Evolutionary conservation across 768 basidiomycete genomes (phyloP), one percentile per base, ranked within the genome.

Genomic region (Neoboletus magnificus): DNA sequence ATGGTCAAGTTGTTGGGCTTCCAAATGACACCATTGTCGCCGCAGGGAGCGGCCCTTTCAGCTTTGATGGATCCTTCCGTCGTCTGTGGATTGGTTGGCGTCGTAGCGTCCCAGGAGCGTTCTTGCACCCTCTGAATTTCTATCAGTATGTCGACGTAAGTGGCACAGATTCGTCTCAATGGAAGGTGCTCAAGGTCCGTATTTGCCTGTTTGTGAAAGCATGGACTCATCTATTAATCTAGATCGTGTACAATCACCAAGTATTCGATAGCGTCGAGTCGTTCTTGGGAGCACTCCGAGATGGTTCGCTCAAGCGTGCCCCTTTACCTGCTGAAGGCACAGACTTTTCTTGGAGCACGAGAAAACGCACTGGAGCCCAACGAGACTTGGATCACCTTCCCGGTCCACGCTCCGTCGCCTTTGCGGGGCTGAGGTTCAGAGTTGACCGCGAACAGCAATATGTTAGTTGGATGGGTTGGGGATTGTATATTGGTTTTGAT

Each of bases 401-500:
- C 3, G 86, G 86, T 5, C 86, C 86, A 29, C 79, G 86, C 39
- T 76, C 77, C 0, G 82, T 87, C 0, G 78, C 79, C 2, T 86
- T 86, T 66, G 78, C 78, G 9, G 85, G 86, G 0, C 64, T 80
- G 56, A 75, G 85, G 4, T 86, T 80, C 64, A 72, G 82, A 39
- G 79, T 86, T 2, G 81, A 87, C 60, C 63, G 62, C 23, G 73
- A 75, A 36, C 69, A 72, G 42, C 76, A 82, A 58, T 85, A 80
- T 57, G 68, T 87, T n/a, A 81, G 76, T 43, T 87, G 85, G 85
- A 82, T 87, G 82, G 82, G 82, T 3, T 86, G 83, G 83, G 73
- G 76, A 0, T 52, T 85, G 67, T 85, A 80, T 57, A 72, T 85
- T 30, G 79, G 82, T 48, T 87, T 86, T 62, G 82, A 84, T 52